Conservation (phyloP, 1,139 yeast genomes). For the Saccharomyces hybrid region DNA sequence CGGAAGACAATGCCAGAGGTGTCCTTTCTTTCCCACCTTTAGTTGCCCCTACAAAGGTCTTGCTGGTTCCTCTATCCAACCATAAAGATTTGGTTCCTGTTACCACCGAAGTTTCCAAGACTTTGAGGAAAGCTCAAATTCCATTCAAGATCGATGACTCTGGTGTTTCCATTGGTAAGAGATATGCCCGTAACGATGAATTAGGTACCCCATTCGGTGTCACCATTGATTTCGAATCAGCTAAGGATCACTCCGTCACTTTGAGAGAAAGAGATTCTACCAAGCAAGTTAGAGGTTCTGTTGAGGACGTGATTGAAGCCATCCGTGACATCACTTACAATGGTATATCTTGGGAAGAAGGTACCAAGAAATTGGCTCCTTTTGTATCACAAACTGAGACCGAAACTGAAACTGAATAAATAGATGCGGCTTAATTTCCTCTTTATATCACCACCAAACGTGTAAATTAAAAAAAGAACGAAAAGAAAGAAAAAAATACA, state of each 20-base stretch:
- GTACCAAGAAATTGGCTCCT: constrained; percentile 59
- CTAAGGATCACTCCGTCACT: constrained; percentile 84
- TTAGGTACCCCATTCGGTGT: constrained; percentile 99
- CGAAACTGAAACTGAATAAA: constrained; percentile 8
- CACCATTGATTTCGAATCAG: constrained; percentile 93
- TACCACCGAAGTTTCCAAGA: constrained; percentile 58
- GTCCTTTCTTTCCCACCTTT: constrained; percentile 90
- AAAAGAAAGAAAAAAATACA: background rate
- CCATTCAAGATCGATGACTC: constrained; percentile 97
- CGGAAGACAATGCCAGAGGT: constrained; percentile 84
- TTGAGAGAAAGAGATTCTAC: constrained; percentile 98
- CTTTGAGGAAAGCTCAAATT: constrained; percentile 71
- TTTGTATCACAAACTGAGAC: constrained; percentile 48
- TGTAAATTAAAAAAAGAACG: background rate
- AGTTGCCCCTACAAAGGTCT: constrained; percentile 96
- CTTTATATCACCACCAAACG: background rate
- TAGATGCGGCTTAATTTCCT: background rate
- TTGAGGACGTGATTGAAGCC: constrained; percentile 70
- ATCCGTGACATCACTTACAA: constrained; percentile 69
- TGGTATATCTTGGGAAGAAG: constrained; percentile 76
- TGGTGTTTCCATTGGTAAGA: constrained; percentile 95
- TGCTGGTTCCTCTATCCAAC: constrained; percentile 88
- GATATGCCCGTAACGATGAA: constrained; percentile 98
- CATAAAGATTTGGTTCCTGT: constrained; percentile 76
- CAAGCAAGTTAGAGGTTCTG: constrained; percentile 90